Percentiles rank a stretch among this genome's conserved stretches.
Evolutionary conservation across 2,329 filamentous ascomycete genomes (phyloP).

Genomic region (Macrophomina phaseolina): DNA sequence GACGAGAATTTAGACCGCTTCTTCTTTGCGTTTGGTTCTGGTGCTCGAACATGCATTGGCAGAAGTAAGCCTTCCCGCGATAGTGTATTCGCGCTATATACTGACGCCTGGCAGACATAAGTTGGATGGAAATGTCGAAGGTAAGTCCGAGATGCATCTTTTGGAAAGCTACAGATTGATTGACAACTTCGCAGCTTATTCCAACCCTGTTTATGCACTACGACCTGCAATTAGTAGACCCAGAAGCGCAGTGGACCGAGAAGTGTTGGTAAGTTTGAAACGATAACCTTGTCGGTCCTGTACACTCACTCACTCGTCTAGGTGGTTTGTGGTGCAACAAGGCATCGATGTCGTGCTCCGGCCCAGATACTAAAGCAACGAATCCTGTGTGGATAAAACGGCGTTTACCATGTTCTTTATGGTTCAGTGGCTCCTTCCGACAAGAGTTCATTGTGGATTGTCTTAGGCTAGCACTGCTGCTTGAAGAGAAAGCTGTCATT

Average conservation of each 20-base stretch:
- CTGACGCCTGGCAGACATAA: slow-evolving; percentile 34
- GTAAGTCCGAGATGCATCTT: not conserved
- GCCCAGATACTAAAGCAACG: slow-evolving; percentile 5
- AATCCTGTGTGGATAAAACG: not conserved
- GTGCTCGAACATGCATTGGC: slow-evolving; percentile 38
- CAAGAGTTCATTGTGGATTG: no score
- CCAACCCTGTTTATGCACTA: slow-evolving; percentile 44
- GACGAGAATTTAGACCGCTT: slow-evolving; percentile 32
- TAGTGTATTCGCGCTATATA: not conserved
- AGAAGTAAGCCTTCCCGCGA: slow-evolving; percentile 28
- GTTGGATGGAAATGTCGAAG: slow-evolving; percentile 44
- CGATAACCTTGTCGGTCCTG: not conserved
- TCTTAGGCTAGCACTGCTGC: no score
- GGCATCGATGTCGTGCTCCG: slow-evolving; percentile 33
- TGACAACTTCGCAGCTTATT: slow-evolving; percentile 36
- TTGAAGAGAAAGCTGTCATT: no score
- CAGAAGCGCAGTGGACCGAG: slow-evolving; percentile 38
- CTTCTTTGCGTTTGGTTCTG: slow-evolving; percentile 45
- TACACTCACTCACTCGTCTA: not conserved
- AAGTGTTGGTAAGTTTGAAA: slow-evolving; percentile 32
- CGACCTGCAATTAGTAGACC: slow-evolving; percentile 41
- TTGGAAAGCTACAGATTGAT: not conserved
- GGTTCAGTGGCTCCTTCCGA: no score
- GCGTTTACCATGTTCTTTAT: no score
- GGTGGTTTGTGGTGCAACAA: slow-evolving; percentile 41